Percentiles rank a stretch among this genome's conserved stretches.
Conservation (phyloP, 805 yeast genomes). For the Barnettozyma salicaria region DNA sequence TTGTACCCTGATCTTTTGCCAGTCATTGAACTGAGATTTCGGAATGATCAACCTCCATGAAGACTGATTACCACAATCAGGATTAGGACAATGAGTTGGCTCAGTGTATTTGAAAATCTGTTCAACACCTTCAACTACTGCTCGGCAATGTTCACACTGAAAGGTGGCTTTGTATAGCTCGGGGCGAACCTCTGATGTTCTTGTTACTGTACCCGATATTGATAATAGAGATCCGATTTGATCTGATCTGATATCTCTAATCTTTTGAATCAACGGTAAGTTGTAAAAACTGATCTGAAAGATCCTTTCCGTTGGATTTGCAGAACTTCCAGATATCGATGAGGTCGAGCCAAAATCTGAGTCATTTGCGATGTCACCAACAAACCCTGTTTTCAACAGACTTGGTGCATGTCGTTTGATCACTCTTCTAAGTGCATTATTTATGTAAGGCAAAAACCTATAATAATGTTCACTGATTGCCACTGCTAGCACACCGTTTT, state of each 20-base stretch:
- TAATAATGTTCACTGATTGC: constrained; percentile 91
- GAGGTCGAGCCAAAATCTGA: constrained; percentile 33
- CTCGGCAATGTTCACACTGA: constrained; percentile 82
- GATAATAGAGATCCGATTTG: constrained; percentile 79
- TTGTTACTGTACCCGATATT: constrained; percentile 90
- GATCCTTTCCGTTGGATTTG: constrained; percentile 51
- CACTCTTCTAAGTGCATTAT: constrained; percentile 65
- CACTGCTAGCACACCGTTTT: constrained; percentile 80
- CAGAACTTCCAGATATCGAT: constrained; percentile 34
- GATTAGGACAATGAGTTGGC: constrained; percentile 87
- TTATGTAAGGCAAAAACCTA: constrained; percentile 82
- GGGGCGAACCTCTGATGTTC: constrained; percentile 95
- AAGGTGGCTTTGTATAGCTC: constrained; percentile 84
- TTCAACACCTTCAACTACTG: constrained; percentile 82
- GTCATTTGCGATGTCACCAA: constrained; percentile 25
- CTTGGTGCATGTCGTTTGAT: constrained; percentile 73
- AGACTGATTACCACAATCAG: constrained; percentile 80
- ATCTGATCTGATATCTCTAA: constrained; percentile 86
- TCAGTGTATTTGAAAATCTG: constrained; percentile 92
- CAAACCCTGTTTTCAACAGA: constrained; percentile 44
- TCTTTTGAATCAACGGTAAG: constrained; percentile 72
- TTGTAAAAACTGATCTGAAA: constrained; percentile 88
- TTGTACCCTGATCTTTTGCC: constrained; percentile 95
- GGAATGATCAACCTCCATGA: constrained; percentile 79
- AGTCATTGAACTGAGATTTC: constrained; percentile 84